Evolutionary conservation across 1,284 basidiomycete genomes (phyloP).

Genomic region (Amylostereum areolatum): DNA sequence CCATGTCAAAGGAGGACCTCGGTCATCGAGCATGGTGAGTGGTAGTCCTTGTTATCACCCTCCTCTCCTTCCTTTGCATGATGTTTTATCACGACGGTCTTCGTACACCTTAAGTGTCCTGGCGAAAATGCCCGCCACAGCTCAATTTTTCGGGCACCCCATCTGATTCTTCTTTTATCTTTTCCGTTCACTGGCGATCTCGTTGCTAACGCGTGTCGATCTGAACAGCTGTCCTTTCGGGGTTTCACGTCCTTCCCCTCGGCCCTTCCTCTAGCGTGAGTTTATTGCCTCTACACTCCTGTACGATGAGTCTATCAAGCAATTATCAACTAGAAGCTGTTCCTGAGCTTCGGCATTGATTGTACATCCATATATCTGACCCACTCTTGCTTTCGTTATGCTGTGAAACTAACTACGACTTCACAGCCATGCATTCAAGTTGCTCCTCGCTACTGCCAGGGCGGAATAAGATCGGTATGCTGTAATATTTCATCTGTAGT

Average conservation of each 20-base stretch:
- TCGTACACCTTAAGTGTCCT: slow-evolving; percentile 73
- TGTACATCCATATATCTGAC: slow-evolving; percentile 29
- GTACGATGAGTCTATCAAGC: slow-evolving; percentile 33
- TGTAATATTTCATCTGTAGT: no score
- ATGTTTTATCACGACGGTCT: slow-evolving; percentile 83
- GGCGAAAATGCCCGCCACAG: slow-evolving; percentile 89
- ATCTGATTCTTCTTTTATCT: slow-evolving; percentile 42
- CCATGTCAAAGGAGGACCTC: no score
- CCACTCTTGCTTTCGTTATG: no score
- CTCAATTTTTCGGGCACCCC: slow-evolving; percentile 77
- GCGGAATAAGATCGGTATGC: no score
- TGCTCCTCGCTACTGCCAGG: no score
- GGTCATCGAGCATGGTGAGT: background rate
- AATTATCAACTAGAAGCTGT: slow-evolving; percentile 83
- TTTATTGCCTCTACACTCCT: slow-evolving; percentile 2
- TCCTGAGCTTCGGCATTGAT: slow-evolving; percentile 68
- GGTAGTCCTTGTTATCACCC: background rate
- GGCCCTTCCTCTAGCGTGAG: background rate
- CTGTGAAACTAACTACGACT: no score
- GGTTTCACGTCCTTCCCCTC: background rate
- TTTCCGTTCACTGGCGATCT: slow-evolving; percentile 1
- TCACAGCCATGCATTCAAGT: no score
- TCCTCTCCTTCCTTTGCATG: slow-evolving; percentile 24
- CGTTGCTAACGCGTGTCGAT: background rate
- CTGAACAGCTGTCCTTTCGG: background rate